Evolutionary conservation across 176 grass and related monocot species (phyloP).

Genomic region (Juncus effusus): DNA sequence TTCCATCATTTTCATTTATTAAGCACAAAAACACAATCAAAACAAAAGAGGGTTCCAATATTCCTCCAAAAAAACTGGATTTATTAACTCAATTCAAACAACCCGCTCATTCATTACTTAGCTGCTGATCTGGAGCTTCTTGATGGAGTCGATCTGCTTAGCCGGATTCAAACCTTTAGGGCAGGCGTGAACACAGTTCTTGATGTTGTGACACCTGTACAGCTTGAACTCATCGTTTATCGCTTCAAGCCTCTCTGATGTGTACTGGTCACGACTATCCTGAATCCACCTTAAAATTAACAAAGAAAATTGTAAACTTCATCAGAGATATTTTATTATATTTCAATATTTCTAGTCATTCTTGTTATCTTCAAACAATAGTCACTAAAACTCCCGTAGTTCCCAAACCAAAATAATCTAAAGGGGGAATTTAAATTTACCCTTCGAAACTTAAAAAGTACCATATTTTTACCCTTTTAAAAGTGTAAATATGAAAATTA

Average conservation of each 20-base stretch:
- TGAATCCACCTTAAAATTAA: constrained; percentile 70
- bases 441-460: too few species aligned
- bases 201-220: constrained; percentile 93
- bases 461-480: too few species aligned
- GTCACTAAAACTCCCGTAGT: too few species aligned
- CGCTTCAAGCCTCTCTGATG: constrained; percentile 73
- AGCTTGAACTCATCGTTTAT: constrained; percentile 99
- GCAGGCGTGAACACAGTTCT: constrained; percentile 88
- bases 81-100: background rate
- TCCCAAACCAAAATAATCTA: too few species aligned
- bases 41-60: constrained; percentile 8
- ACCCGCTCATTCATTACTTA: too few species aligned
- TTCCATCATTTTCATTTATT: constrained; percentile 22
- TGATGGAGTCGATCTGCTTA: constrained; percentile 82
- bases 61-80: background rate
- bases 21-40: constrained; percentile 9
- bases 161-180: constrained; percentile 92
- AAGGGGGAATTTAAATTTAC: too few species aligned
- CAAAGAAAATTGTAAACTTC: too few species aligned
- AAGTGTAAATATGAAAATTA: too few species aligned
- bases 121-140: constrained; percentile 67
- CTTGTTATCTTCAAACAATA: too few species aligned
- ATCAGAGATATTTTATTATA: too few species aligned
- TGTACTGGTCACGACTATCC: constrained; percentile 95
- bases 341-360: too few species aligned